These are phyloP conservation scores for Coemansia sp. DNA, from an alignment of 192 early-diverging fungal species.

Conservation along the genomic window DNA sequence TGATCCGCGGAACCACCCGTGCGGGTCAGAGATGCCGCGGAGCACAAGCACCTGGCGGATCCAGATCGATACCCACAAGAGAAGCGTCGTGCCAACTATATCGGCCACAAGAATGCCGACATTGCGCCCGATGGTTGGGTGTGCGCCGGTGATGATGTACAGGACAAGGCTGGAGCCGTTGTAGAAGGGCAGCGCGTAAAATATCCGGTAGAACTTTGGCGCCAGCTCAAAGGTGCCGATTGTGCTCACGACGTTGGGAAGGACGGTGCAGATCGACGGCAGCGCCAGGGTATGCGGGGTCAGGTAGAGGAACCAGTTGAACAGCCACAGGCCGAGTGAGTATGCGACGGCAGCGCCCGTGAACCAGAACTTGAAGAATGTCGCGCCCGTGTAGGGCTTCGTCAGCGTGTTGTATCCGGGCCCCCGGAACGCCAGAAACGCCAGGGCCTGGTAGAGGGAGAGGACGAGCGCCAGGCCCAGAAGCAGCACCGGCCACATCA, in stretches of 20 bases:
- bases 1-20: conserved; percentile 26
- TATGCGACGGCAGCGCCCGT: conserved; percentile 15
- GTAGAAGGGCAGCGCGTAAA: conserved; percentile 50
- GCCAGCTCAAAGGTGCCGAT: conserved; percentile 48
- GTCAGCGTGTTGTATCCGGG: conserved; percentile 24
- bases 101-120: conserved; percentile 46
- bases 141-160: conserved; percentile 45
- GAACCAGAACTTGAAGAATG: conserved; percentile 46
- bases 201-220: conserved; percentile 47
- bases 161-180: conserved; percentile 44
- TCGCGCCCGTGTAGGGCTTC: conserved; percentile 23
- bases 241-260: conserved; percentile 45
- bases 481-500: conserved; percentile 32
- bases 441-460: conserved; percentile 29
- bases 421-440: conserved; percentile 30
- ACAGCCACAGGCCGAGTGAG: conserved; percentile 26
- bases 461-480: conserved; percentile 21
- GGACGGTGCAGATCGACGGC: conserved; percentile 33
- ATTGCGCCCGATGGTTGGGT: conserved; percentile 38
- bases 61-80: conserved; percentile 40
- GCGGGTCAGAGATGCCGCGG: conserved; percentile 26
- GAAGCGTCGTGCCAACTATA: conserved; percentile 25
- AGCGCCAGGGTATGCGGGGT: conserved; percentile 23
- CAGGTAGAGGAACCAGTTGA: conserved; percentile 29
- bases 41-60: conserved; percentile 19